Evolutionary conservation across 352 stramenopile genomes (phyloP).

Genomic region (Chrysophaeum taylorii): DNA sequence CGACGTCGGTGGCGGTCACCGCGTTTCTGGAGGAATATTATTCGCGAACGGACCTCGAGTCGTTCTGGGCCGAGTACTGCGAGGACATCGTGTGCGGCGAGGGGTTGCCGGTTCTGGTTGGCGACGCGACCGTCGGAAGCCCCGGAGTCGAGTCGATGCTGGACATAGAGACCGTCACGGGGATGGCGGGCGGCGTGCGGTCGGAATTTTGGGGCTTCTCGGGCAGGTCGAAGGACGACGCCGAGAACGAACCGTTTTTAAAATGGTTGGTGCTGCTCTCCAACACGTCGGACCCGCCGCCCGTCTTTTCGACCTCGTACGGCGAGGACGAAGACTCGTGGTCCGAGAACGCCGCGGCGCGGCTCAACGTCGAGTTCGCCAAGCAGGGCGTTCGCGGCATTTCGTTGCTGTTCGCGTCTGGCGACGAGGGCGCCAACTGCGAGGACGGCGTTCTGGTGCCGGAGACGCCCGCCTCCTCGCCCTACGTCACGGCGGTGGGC

Average conservation of each 20-base stretch:
- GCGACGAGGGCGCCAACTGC: slow-evolving; percentile 60
- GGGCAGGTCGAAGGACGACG: slow-evolving; percentile 42
- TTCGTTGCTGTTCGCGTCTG: slow-evolving; percentile 65
- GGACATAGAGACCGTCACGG: slow-evolving; percentile 76
- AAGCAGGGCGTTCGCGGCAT: slow-evolving; percentile 76
- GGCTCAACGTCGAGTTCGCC: slow-evolving; percentile 66
- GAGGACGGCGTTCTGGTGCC: slow-evolving; percentile 17
- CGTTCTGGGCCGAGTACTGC: too few species aligned
- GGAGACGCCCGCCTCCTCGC: slow-evolving; percentile 41
- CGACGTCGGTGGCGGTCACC: too few species aligned
- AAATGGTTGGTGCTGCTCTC: slow-evolving; percentile 28
- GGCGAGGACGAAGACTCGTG: slow-evolving; percentile 49
- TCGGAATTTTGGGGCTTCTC: slow-evolving; percentile 56
- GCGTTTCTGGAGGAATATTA: too few species aligned
- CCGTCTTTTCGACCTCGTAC: slow-evolving; percentile 73
- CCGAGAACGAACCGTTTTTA: slow-evolving; percentile 29
- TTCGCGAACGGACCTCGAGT: too few species aligned
- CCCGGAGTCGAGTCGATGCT: too few species aligned
- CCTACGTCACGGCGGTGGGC: slow-evolving; percentile 77
- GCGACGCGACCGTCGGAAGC: too few species aligned
- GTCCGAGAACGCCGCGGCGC: slow-evolving; percentile 43
- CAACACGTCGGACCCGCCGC: slow-evolving; percentile 45
- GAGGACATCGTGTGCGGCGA: too few species aligned
- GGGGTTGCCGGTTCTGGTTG: too few species aligned
- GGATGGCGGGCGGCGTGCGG: slow-evolving; percentile 59